Evolutionary conservation across 352 stramenopile genomes (phyloP), one percentile per base, ranked within the genome.

Genomic region (Phytophthora megakarya): DNA sequence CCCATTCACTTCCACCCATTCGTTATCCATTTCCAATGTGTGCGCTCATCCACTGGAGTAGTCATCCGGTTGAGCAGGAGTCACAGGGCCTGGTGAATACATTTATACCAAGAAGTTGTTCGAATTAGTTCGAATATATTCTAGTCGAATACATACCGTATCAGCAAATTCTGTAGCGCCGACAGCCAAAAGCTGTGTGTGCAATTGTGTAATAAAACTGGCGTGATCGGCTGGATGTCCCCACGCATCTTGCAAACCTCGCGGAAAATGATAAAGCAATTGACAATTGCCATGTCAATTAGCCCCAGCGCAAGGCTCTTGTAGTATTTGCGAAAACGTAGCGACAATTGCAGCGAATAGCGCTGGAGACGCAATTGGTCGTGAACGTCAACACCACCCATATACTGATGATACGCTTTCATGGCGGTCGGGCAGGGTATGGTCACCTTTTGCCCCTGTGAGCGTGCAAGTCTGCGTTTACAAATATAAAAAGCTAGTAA

Each of bases 1-100:
- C n/a, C n/a, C n/a, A n/a, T n/a, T n/a, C n/a, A n/a, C n/a, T n/a
- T n/a, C n/a, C n/a, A 48, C 25, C 50, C 50, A 42, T 37, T 58
- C 50, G 9, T 58, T 25, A 11, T 58, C 38, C 37, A 40, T 57
- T 1, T 57, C 35, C 9, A 48, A 22, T 5, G 18, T 48, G 37
- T 58, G 37, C 3, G 23, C 1, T 21, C 22, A 16, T 7, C 9
- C 11, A 12, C 21, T 38, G 19, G 33, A 1, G 21, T 3, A 37
- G 12, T 37, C 9, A 6, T 7, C n/a, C 2, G 8, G 15, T 21
- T 16, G 35, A 10, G 21, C 37, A 11, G 48, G 33, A 5, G 48
- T 37, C 5, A 46, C 33, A 16, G 48, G 35, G 0, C 48, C 48
- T 15, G 21, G 35, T 0, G 48, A 56, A n/a, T 43, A 43, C 37